These are phyloP conservation scores for Chernovozyma sophiae-reginae DNA, from an alignment of 1,139 yeast genomes.

Conservation along the genomic window DNA sequence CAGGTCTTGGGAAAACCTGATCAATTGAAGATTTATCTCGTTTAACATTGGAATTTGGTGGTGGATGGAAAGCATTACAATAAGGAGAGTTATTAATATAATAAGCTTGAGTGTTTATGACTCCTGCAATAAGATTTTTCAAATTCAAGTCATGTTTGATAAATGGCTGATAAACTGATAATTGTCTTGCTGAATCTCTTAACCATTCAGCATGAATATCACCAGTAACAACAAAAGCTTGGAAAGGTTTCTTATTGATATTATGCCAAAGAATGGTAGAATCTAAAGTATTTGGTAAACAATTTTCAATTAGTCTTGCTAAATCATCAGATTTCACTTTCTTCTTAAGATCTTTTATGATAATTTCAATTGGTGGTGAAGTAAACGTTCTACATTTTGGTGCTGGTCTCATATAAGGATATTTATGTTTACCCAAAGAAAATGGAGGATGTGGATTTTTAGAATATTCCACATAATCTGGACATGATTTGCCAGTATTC, in stretches of 20 bases:
- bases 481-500: slow-evolving; percentile 22
- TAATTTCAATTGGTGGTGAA: slow-evolving; percentile 59
- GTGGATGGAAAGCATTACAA: slow-evolving; percentile 92
- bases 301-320: slow-evolving; percentile 72
- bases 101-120: slow-evolving; percentile 73
- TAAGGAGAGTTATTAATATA: slow-evolving; percentile 64
- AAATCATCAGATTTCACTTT: slow-evolving; percentile 60
- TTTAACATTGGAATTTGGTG: slow-evolving; percentile 53
- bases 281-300: slow-evolving; percentile 84
- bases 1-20: slow-evolving; percentile 62
- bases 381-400: slow-evolving; percentile 67
- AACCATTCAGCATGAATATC: slow-evolving; percentile 91
- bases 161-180: slow-evolving; percentile 70
- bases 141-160: slow-evolving; percentile 48
- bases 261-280: slow-evolving; percentile 79
- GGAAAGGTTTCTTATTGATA: slow-evolving; percentile 16
- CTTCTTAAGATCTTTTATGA: slow-evolving; percentile 49
- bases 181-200: slow-evolving; percentile 80
- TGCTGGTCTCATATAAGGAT: slow-evolving; percentile 77
- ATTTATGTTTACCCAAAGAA: slow-evolving; percentile 42
- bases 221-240: slow-evolving; percentile 72
- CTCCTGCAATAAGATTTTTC: slow-evolving; percentile 60
- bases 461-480: slow-evolving; percentile 41
- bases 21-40: slow-evolving; percentile 58
- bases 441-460: slow-evolving; percentile 45